Conservation (phyloP, 2,329 filamentous ascomycete genomes). For the Fusarium redolens region DNA sequence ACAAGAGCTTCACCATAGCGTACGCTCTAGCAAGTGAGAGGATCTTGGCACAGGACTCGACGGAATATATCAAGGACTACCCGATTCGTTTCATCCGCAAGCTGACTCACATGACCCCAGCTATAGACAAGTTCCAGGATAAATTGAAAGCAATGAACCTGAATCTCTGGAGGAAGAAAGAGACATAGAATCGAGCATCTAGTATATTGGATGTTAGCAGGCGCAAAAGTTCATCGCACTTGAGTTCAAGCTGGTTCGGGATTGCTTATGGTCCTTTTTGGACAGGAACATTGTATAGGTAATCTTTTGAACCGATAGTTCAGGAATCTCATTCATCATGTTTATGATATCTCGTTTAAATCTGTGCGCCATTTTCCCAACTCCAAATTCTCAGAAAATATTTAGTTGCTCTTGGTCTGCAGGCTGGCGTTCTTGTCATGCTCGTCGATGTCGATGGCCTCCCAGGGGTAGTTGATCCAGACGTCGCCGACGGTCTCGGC, state of each 20-base stretch:
- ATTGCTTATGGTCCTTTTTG: background rate
- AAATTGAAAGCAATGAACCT: background rate
- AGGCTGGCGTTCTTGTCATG: conserved; percentile 78
- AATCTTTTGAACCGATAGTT: conserved; percentile 16
- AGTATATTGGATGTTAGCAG: background rate
- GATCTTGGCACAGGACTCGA: background rate
- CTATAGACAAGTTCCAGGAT: background rate
- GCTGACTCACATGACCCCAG: background rate
- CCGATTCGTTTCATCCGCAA: background rate
- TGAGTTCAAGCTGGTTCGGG: too few species aligned
- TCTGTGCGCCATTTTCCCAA: conserved; percentile 34
- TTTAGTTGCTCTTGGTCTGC: conserved; percentile 48
- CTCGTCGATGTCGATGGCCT: conserved; percentile 92
- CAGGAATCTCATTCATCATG: conserved; percentile 19
- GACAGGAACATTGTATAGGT: background rate
- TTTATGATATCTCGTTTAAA: conserved; percentile 23
- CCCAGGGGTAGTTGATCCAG: conserved; percentile 99
- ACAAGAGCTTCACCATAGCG: background rate
- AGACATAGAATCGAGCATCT: background rate
- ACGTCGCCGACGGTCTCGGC: conserved; percentile 90
- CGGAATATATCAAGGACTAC: background rate
- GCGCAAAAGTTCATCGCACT: background rate
- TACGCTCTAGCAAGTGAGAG: background rate
- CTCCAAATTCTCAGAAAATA: conserved; percentile 31
- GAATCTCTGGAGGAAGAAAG: background rate